Evolutionary conservation across 139 green algal species (phyloP).

Genomic region (Marvania coccoides): DNA sequence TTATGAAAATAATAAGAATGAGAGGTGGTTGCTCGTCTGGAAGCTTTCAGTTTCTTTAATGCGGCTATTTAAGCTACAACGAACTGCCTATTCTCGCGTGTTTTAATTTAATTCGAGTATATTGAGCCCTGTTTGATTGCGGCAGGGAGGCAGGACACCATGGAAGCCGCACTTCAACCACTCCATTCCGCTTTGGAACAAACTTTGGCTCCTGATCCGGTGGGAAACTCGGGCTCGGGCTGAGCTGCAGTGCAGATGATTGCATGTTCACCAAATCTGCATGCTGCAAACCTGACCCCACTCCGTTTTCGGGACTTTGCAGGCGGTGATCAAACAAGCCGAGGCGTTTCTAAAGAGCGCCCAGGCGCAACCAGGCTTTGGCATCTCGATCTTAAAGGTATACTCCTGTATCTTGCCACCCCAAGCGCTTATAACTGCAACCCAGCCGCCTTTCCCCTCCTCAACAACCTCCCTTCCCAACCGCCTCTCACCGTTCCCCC

Average conservation of each 20-base stretch:
- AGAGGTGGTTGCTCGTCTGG: too few relatives aligned
- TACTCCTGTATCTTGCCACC: neutral
- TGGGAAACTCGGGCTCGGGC: too few relatives aligned
- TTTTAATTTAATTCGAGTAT: too few relatives aligned
- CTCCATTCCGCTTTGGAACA: constrained; percentile 38
- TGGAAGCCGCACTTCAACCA: neutral
- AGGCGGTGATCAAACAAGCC: constrained; percentile 74
- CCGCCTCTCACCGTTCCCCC: neutral
- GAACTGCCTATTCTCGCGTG: too few relatives aligned
- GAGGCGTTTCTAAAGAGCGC: constrained; percentile 67
- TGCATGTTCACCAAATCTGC: neutral
- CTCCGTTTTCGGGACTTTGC: constrained; percentile 1
- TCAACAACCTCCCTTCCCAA: neutral
- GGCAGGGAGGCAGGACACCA: neutral
- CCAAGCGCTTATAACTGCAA: neutral
- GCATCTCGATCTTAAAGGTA: constrained; percentile 68
- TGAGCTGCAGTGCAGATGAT: neutral
- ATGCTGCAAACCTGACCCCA: too few relatives aligned
- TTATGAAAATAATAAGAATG: too few relatives aligned
- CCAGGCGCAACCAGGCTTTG: constrained; percentile 57
- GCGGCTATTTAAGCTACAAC: too few relatives aligned
- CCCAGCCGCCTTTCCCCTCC: neutral
- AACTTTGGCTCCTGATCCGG: constrained; percentile 47
- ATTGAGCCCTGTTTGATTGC: too few relatives aligned
- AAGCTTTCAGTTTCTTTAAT: too few relatives aligned